A percentile compares a stretch with the other conserved stretches of the same genome.
phyloP scores from a whole-genome alignment of 2,329 filamentous ascomycete genomes.

The Fusarium virguliforme region DNA sequence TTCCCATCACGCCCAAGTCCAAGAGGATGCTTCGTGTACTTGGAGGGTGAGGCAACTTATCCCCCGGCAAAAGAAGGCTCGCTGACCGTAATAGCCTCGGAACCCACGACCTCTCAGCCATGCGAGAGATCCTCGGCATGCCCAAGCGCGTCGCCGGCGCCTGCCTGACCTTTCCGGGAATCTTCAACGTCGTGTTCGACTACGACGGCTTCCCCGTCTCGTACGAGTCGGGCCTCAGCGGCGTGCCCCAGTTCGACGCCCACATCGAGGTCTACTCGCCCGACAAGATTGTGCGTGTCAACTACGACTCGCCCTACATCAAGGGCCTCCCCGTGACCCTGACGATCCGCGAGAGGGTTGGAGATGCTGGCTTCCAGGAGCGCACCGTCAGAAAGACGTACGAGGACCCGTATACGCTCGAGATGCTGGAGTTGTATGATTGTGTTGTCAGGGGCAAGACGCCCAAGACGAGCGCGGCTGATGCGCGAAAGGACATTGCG shows the following conservation, averaged over 20 bases:
- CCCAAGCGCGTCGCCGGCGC: constrained; percentile 39
- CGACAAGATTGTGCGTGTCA: constrained; percentile 68
- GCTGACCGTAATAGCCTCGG: constrained; percentile 13
- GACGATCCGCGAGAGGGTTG: constrained; percentile 60
- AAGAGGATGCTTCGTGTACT: constrained; percentile 22
- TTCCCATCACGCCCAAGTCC: constrained; percentile 12
- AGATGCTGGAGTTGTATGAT: constrained; percentile 56
- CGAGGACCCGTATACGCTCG: constrained; percentile 59
- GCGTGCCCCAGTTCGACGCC: constrained; percentile 69
- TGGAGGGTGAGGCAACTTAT: constrained; percentile 5
- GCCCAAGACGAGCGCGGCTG: constrained; percentile 51
- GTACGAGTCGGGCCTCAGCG: constrained; percentile 71
- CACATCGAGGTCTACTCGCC: constrained; percentile 68
- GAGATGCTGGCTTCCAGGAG: constrained; percentile 58
- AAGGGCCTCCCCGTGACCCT: constrained; percentile 69
- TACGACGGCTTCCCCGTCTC: constrained; percentile 66
- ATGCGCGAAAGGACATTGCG: constrained; percentile 54
- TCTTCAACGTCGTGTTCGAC: constrained; percentile 62
- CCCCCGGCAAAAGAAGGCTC: no score
- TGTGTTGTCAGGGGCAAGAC: constrained; percentile 42
- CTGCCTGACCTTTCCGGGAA: constrained; percentile 50
- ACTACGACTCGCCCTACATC: constrained; percentile 73
- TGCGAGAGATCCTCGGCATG: constrained; percentile 46
- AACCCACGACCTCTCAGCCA: constrained; percentile 40
- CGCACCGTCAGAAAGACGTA: constrained; percentile 62